Evolutionary conservation across 768 basidiomycete species (phyloP).

Genomic region (Russula olivacea): DNA sequence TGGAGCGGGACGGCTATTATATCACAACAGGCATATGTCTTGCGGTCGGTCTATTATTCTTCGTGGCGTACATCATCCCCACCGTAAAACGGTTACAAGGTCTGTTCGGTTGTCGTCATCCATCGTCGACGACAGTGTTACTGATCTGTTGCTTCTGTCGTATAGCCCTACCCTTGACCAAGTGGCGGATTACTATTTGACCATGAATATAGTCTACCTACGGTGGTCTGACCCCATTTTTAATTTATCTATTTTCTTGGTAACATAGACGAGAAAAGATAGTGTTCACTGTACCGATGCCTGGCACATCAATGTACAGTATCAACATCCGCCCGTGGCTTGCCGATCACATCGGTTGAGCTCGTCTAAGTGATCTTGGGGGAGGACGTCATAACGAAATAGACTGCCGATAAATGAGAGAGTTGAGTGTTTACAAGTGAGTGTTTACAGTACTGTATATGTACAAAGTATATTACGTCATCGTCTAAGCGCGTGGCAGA

Average conservation of each 20-base stretch:
- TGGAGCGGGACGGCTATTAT: slow-evolving; percentile 89
- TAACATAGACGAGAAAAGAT: too few species aligned
- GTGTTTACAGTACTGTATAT: too few species aligned
- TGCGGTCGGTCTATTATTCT: slow-evolving; percentile 61
- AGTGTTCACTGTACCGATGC: too few species aligned
- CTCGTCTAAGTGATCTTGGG: too few species aligned
- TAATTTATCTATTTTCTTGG: neutral
- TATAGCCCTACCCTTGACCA: slow-evolving; percentile 59
- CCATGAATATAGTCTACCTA: neutral
- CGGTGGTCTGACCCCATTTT: neutral
- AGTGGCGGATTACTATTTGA: slow-evolving; percentile 58
- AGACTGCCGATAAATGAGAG: too few species aligned
- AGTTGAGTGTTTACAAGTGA: too few species aligned
- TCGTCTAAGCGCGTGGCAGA: too few species aligned
- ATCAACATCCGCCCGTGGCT: too few species aligned
- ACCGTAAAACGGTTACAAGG: slow-evolving; percentile 83
- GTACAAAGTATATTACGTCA: too few species aligned
- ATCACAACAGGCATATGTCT: slow-evolving; percentile 75
- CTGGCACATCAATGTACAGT: too few species aligned
- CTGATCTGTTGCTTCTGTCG: neutral
- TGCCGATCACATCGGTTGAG: too few species aligned
- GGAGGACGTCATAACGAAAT: too few species aligned
- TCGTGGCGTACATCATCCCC: slow-evolving; percentile 75
- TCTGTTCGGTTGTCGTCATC: slow-evolving; percentile 34
- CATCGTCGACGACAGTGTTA: slow-evolving; percentile 1